A percentile compares a stretch with the other conserved stretches of the same genome.
Evolutionary conservation across 495 filamentous ascomycete species (phyloP).

Genomic region (Neurospora sp.): DNA sequence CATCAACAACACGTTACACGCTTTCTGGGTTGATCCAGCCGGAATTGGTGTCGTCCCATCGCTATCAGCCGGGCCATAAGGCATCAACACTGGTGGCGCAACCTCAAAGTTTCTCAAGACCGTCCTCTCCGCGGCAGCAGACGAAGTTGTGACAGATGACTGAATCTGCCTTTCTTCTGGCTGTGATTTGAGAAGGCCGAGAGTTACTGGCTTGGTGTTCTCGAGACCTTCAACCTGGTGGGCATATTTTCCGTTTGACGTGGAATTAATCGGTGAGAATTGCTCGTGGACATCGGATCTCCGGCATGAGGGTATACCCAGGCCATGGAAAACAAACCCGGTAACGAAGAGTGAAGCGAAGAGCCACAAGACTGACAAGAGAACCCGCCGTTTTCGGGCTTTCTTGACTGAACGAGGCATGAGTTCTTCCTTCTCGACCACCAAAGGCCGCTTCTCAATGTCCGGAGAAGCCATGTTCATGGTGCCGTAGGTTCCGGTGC

Average conservation of each 20-base stretch:
- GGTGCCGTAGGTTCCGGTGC: neutral
- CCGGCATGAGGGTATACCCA: neutral
- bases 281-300: neutral
- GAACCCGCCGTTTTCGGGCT: neutral
- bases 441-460: constrained; percentile 6
- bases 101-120: constrained; percentile 58
- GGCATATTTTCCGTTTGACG: neutral
- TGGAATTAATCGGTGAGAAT: neutral
- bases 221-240: neutral
- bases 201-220: neutral
- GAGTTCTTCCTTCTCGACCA: neutral
- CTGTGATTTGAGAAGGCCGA: neutral
- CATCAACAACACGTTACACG: constrained; percentile 54
- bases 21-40: constrained; percentile 12
- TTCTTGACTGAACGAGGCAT: neutral
- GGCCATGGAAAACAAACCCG: neutral
- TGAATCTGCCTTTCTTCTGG: neutral
- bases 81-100: constrained; percentile 50
- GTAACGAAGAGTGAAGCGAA: neutral
- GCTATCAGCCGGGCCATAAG: constrained; percentile 30
- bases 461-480: constrained; percentile 5
- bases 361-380: neutral
- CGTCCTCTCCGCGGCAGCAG: constrained; percentile 10
- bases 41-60: constrained; percentile 17
- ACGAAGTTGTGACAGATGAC: constrained; percentile 3